Conservation (phyloP, 192 early-diverging fungal species). For the Podochytrium sp. region DNA sequence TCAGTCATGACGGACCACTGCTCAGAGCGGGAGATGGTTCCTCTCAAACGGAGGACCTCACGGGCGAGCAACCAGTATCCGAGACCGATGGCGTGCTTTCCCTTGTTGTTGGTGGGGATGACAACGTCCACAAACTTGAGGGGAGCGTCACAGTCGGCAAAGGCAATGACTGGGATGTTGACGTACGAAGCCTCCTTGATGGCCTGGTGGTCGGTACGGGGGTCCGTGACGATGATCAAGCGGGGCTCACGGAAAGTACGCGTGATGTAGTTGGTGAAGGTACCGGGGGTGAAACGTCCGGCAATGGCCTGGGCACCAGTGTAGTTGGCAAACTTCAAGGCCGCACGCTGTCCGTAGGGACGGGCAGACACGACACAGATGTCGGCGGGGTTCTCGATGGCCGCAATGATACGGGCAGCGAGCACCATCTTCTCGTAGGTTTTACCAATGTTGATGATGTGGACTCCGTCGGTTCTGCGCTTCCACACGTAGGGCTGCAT, state of each 20-base stretch:
- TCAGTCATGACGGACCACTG: slow-evolving; percentile 99
- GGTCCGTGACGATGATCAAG: slow-evolving; percentile 96
- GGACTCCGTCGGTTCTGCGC: slow-evolving; percentile 94
- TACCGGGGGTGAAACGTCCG: slow-evolving; percentile 99
- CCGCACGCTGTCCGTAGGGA: slow-evolving; percentile 97
- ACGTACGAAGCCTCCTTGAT: slow-evolving; percentile 99
- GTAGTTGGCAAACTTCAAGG: slow-evolving; percentile 97
- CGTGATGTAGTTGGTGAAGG: slow-evolving; percentile 99
- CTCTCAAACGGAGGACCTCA: slow-evolving; percentile 98
- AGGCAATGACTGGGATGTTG: slow-evolving; percentile 99
- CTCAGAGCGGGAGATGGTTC: slow-evolving; percentile 80
- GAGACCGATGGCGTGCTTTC: slow-evolving; percentile 98
- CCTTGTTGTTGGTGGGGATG: slow-evolving; percentile 99
- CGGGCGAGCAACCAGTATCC: slow-evolving; percentile 97
- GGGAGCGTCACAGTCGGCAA: slow-evolving; percentile 97
- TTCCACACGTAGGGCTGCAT: slow-evolving; percentile 98
- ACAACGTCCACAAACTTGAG: slow-evolving; percentile 95
- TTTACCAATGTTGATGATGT: slow-evolving; percentile 99
- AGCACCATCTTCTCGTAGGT: slow-evolving; percentile 99
- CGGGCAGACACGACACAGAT: slow-evolving; percentile 97
- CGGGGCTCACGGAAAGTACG: slow-evolving; percentile 99
- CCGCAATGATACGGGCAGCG: slow-evolving; percentile 97
- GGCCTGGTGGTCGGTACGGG: slow-evolving; percentile 97
- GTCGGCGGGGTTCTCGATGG: slow-evolving; percentile 98
- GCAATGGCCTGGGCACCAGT: slow-evolving; percentile 99